These are phyloP conservation scores for Fusarium agapanthi DNA, from an alignment of 2,329 filamentous ascomycete genomes.

Conservation along the genomic window DNA sequence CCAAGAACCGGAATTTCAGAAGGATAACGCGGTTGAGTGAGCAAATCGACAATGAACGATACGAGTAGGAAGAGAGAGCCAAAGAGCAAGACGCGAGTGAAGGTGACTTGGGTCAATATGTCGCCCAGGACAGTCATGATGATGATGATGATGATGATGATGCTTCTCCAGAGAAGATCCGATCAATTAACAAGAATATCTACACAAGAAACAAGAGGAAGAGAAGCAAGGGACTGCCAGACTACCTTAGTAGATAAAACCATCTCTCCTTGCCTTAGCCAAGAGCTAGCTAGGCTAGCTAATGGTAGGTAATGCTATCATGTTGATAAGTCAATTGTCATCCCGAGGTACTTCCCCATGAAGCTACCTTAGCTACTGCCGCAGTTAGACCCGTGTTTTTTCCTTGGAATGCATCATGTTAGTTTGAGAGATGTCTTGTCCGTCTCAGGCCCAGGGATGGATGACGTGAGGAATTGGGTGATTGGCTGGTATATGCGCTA, in stretches of 20 bases:
- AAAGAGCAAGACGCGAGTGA: conserved; percentile 41
- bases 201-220: neutral
- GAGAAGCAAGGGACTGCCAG: neutral
- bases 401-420: conserved; percentile 1
- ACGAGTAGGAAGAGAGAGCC: conserved; percentile 46
- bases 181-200: neutral
- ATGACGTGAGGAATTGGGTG: conserved; percentile 9
- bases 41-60: conserved; percentile 52
- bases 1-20: conserved; percentile 53
- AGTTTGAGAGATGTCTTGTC: conserved; percentile 1
- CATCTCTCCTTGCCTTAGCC: neutral
- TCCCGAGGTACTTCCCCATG: neutral
- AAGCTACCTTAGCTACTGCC: neutral
- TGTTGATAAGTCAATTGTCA: neutral
- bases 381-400: neutral
- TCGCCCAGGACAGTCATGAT: conserved; percentile 17
- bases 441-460: conserved; percentile 13
- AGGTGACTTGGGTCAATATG: conserved; percentile 44
- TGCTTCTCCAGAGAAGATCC: neutral
- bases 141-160: conserved; percentile 12
- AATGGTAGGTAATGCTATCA: neutral
- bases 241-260: neutral
- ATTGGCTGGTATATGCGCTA: conserved; percentile 1
- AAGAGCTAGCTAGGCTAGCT: neutral
- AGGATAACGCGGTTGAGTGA: conserved; percentile 51